Percentiles rank a stretch among this genome's conserved stretches.
Evolutionary conservation across 176 grass and related monocot species (phyloP).

Genomic region (Leersia perrieri): DNA sequence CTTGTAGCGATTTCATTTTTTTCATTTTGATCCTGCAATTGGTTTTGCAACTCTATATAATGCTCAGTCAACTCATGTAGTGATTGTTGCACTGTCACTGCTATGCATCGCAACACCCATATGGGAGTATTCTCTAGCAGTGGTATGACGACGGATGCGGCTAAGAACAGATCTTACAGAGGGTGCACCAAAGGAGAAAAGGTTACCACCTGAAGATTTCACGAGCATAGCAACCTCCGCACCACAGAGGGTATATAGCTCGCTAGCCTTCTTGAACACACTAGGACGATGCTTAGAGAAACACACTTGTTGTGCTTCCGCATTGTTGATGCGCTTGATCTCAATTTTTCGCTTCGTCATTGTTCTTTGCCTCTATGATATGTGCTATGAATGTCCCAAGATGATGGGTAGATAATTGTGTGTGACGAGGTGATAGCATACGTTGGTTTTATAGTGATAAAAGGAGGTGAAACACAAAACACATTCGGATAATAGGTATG

Average conservation of each 20-base stretch:
- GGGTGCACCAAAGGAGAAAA: constrained; percentile 47
- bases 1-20: neutral
- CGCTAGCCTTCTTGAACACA: constrained; percentile 47
- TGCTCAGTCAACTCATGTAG: neutral
- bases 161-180: constrained; percentile 17
- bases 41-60: neutral
- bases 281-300: constrained; percentile 38
- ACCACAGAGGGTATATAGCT: constrained; percentile 43
- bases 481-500: neutral
- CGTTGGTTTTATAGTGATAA: neutral
- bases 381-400: too few relatives aligned
- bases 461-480: neutral
- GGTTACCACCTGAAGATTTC: constrained; percentile 38
- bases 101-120: neutral
- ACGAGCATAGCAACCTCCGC: constrained; percentile 24
- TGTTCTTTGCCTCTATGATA: neutral
- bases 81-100: neutral
- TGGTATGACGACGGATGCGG: neutral
- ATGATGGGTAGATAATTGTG: neutral
- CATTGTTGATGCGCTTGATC: constrained; percentile 2
- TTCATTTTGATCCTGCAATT: neutral
- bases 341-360: constrained; percentile 36
- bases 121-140: neutral
- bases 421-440: neutral
- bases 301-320: constrained; percentile 10